Conservation (phyloP, 176 grass and related monocot species). For the Cocos nucifera region DNA sequence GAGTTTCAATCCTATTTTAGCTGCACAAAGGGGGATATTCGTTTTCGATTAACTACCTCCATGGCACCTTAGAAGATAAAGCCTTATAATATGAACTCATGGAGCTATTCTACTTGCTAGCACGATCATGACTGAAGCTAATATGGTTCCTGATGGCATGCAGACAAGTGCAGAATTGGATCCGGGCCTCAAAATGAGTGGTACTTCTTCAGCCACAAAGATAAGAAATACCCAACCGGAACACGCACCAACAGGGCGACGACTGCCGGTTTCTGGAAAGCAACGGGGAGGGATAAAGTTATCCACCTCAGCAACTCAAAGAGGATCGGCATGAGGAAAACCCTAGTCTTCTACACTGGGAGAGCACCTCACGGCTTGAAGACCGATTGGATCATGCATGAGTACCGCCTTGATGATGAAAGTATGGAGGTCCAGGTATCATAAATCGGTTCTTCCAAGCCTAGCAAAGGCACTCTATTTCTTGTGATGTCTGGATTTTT, state of each 20-base stretch:
- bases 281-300: slow-evolving; percentile 81
- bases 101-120: too few relatives aligned
- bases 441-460: too few relatives aligned
- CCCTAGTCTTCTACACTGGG: slow-evolving; percentile 89
- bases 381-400: slow-evolving; percentile 55
- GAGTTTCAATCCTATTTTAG: too few relatives aligned
- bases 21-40: too few relatives aligned
- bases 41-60: too few relatives aligned
- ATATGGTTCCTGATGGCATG: slow-evolving; percentile 3
- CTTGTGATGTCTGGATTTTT: not conserved
- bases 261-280: slow-evolving; percentile 80
- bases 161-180: slow-evolving; percentile 87
- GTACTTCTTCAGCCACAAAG: slow-evolving; percentile 98
- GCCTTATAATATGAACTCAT: too few relatives aligned
- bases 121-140: too few relatives aligned
- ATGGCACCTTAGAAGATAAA: too few relatives aligned
- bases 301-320: slow-evolving; percentile 46
- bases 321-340: slow-evolving; percentile 89
- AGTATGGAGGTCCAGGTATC: slow-evolving; percentile 52
- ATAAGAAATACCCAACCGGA: slow-evolving; percentile 94
- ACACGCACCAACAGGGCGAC: slow-evolving; percentile 92
- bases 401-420: slow-evolving; percentile 53
- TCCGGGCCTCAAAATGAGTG: slow-evolving; percentile 89
- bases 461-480: not conserved
- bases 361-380: slow-evolving; percentile 88